Conservation (phyloP, 2,329 filamentous ascomycete species). For the Aspergillus eucalypticola region DNA sequence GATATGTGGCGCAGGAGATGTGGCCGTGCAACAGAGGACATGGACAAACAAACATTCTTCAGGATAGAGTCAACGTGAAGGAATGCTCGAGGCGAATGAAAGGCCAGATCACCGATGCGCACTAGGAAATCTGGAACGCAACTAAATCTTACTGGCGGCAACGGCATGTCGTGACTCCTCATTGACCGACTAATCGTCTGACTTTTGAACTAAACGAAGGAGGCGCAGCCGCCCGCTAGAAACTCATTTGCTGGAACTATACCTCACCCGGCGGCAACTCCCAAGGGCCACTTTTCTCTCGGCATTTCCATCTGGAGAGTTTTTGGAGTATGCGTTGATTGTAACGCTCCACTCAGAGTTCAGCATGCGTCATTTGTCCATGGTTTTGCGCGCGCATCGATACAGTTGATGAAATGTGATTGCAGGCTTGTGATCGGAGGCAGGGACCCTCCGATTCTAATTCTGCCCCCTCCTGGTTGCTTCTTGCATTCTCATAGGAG, state of each 20-base stretch:
- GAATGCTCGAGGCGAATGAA: neutral
- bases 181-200: neutral
- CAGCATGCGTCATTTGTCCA: neutral
- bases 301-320: neutral
- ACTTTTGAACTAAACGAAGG: conserved; percentile 8
- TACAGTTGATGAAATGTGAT: neutral
- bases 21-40: neutral
- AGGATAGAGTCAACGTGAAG: neutral
- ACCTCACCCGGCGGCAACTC: conserved; percentile 7
- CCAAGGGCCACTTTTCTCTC: neutral
- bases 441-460: no score
- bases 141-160: neutral
- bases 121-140: neutral
- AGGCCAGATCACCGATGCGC: neutral
- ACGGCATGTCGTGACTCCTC: neutral
- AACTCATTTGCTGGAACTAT: neutral
- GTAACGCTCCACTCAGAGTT: neutral
- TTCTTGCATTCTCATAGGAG: neutral
- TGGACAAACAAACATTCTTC: neutral
- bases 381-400: neutral
- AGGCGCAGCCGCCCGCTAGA: conserved; percentile 11
- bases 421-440: neutral
- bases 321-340: neutral
- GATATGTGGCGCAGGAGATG: neutral
- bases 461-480: neutral